Evolutionary conservation across 352 stramenopile genomes (phyloP), one percentile per base, ranked within the genome.

Genomic region (Phytophthora ramorum): DNA sequence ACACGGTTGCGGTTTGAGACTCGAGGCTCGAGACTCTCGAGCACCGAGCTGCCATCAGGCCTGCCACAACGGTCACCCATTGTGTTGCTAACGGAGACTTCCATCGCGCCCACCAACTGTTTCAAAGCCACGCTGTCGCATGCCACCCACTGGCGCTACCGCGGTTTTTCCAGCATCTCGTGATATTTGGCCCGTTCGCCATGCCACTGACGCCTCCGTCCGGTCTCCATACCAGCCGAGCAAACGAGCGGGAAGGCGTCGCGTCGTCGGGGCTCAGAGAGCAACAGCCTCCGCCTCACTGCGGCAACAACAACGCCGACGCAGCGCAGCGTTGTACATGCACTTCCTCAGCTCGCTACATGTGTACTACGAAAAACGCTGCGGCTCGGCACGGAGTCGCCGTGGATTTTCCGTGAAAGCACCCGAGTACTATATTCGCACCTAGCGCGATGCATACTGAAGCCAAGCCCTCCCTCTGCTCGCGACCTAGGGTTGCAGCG

Each of bases 401-500:
- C 7, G 26, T 32, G 26, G 26, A 32, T 32, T 32, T 32, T 32
- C 26, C 26, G 26, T 32, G 26, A 32, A 32, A 32, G 26, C 7
- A 32, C 26, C 34, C 26, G 4, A 32, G n/a, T 43, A 54, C 43
- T 52, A 67, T 47, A 47, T 26, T 47, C 41, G 41, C 41, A 47
- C 41, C 19, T 47, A 47, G 41, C 3, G 1, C 17, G 7, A 7
- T 3, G n/a, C 17, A 60, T 70, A 70, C n/a, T 70, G 46, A 52
- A 22, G 34, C 0, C 48, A 58, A 62, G 56, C 58, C 44, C 50
- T 54, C 41, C 46, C 14, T 26, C 20, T 17, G 3, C 17, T 51
- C 58, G 58, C 41, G 41, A 26, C 17, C 41, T 47, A 35, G 53
- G 61, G 54, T 70, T 70, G 62, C 63, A 69, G 53, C 20, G 16